Evolutionary conservation across 2,329 filamentous ascomycete species (phyloP), one percentile per base, ranked within the genome.

Genomic region (Colletotrichum lindemuthianum): DNA sequence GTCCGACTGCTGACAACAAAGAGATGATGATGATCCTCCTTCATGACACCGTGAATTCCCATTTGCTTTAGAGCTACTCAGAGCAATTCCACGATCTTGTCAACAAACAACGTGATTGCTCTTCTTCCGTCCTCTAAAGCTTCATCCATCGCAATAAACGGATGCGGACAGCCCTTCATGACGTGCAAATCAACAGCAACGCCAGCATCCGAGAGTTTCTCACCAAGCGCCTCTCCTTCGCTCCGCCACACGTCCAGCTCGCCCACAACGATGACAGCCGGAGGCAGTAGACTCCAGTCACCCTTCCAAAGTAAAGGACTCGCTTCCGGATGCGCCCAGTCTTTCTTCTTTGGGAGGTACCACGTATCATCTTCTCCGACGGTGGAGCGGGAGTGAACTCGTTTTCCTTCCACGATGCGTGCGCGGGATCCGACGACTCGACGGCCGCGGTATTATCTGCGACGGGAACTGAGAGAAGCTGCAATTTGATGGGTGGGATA

Each of bases 391-490:
- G 80, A 0, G 81, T 79, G 69, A 81, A 76, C 68, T 86, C 76
- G 69, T 84, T 85, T 48, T 81, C 78, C 13, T 72, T 76, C 78
- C 83, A 88, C 3, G 83, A 82, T 1, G 73, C 69, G 60, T 78
- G 84, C 50, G 65, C 70, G 13, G 63, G 84, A 36, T 59, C 69
- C 8, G 58, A 39, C 0, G 63, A 58, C 12, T 74, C 74, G 7
- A 83, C 84, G 1, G 82, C 85, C 7, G 84, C 85, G 1, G 83
- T 86, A 74, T 88, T 88, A 72, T 88, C 86, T 40, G 79, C 83
- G 8, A 88, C 85, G 0, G 86, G 86, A 3, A 88, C 85, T 12
- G 82, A 82, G 51, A 88, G 81, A 13, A 88, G 73, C 71, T 88
- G 85, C 4, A 80, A 72, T 2, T 70, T 63, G 58, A 73, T 68